Conservation (phyloP, 2,329 filamentous ascomycete species). For the Colletotrichum tabaci region DNA sequence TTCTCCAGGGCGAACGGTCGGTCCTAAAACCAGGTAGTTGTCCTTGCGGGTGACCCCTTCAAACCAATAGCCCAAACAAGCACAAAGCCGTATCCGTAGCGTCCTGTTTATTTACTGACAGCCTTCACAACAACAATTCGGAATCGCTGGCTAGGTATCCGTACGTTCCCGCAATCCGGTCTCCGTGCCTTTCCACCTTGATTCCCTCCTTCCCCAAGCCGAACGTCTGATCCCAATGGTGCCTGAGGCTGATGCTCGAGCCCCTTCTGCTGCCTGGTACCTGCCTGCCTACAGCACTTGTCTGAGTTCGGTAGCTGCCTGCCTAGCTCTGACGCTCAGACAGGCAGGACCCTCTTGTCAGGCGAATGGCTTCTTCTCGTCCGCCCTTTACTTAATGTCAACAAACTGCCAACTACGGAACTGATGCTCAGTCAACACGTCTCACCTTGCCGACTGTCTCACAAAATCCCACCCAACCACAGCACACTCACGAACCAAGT, state of each 20-base stretch:
- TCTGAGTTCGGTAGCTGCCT: constrained; percentile 30
- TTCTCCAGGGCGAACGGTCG: neutral
- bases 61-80: constrained; percentile 3
- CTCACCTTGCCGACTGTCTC: constrained; percentile 10
- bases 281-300: constrained; percentile 5
- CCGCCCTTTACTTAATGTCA: constrained; percentile 25
- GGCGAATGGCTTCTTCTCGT: constrained; percentile 15
- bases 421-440: constrained; percentile 6
- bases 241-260: constrained; percentile 25
- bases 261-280: neutral
- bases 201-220: constrained; percentile 1
- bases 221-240: constrained; percentile 13
- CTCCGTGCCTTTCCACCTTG: constrained; percentile 8
- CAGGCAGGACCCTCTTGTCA: constrained; percentile 24
- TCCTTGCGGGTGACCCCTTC: neutral
- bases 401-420: constrained; percentile 22
- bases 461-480: constrained; percentile 21
- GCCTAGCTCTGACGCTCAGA: constrained; percentile 27
- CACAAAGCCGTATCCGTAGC: constrained; percentile 11
- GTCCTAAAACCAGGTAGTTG: neutral
- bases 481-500: neutral
- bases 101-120: constrained; percentile 24
- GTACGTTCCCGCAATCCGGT: constrained; percentile 22
- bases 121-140: constrained; percentile 2
- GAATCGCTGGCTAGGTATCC: constrained; percentile 13